Evolutionary conservation across 2,329 filamentous ascomycete genomes (phyloP).

Genomic region (Ploettnerulaceae sp.): DNA sequence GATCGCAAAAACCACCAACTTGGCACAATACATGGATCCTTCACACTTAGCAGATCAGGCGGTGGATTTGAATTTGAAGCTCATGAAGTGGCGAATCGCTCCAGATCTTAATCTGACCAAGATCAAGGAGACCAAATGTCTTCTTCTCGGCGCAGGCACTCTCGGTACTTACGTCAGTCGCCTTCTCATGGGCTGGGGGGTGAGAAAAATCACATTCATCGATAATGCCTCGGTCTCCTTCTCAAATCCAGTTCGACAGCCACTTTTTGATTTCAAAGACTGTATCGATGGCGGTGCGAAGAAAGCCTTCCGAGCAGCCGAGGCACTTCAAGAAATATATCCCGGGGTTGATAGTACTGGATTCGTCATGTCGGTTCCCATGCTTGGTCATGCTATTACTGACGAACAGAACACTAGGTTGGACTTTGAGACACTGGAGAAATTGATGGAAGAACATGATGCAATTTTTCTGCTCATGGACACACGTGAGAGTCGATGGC

Average conservation of each 20-base stretch:
- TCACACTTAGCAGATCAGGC: constrained; percentile 82
- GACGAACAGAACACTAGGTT: constrained; percentile 64
- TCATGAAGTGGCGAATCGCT: constrained; percentile 98
- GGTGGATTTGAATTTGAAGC: constrained; percentile 91
- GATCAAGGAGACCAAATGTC: constrained; percentile 84
- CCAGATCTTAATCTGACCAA: constrained; percentile 81
- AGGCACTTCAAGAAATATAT: constrained; percentile 79
- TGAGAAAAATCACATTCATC: constrained; percentile 90
- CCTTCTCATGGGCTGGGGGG: constrained; percentile 91
- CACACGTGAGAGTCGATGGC: constrained; percentile 87
- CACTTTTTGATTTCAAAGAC: constrained; percentile 85
- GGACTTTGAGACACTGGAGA: constrained; percentile 71
- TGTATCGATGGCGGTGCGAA: constrained; percentile 78
- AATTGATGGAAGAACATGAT: constrained; percentile 79
- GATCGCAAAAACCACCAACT: constrained; percentile 69
- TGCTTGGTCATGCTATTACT: constrained; percentile 85
- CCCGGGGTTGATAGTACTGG: constrained; percentile 81
- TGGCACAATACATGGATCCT: constrained; percentile 93
- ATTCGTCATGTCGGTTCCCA: constrained; percentile 80
- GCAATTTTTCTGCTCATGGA: constrained; percentile 97
- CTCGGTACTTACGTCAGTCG: constrained; percentile 90
- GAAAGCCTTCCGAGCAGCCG: constrained; percentile 78
- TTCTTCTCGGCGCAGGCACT: constrained; percentile 87
- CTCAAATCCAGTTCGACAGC: constrained; percentile 93
- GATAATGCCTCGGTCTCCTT: constrained; percentile 92